These are phyloP conservation scores for Samsoniella hepiali DNA, from an alignment of 2,329 filamentous ascomycete genomes.

Conservation along the genomic window DNA sequence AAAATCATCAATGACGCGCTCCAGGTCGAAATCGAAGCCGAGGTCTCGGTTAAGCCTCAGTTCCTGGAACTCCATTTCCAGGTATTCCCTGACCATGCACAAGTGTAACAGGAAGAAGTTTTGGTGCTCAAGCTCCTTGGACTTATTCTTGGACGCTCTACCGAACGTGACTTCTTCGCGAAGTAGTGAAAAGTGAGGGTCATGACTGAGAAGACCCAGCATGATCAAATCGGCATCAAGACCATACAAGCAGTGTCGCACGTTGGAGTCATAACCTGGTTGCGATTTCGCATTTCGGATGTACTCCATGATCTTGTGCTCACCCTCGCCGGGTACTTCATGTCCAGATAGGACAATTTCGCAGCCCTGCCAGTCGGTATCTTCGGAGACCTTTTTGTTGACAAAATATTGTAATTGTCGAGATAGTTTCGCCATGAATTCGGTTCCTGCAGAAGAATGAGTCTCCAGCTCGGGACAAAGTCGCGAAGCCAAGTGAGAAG, in stretches of 20 bases:
- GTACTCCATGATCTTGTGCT: constrained; percentile 99
- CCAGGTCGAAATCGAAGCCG: constrained; percentile 83
- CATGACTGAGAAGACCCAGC: constrained; percentile 93
- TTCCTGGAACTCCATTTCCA: constrained; percentile 96
- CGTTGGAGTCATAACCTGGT: constrained; percentile 84
- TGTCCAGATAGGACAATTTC: constrained; percentile 96
- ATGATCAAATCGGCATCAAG: constrained; percentile 98
- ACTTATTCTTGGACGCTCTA: constrained; percentile 79
- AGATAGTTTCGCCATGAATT: constrained; percentile 96
- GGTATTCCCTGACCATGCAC: constrained; percentile 94
- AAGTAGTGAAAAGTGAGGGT: constrained; percentile 95
- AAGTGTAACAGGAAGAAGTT: constrained; percentile 98
- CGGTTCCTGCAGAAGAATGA: constrained; percentile 54
- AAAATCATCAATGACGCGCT: constrained; percentile 97
- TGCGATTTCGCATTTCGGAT: constrained; percentile 97
- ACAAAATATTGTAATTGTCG: constrained; percentile 96
- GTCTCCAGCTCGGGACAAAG: neutral
- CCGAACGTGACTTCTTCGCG: constrained; percentile 98
- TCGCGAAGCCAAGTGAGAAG: neutral
- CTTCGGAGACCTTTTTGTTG: constrained; percentile 97
- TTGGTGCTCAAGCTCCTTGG: constrained; percentile 95
- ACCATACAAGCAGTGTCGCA: constrained; percentile 95
- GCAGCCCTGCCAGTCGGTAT: constrained; percentile 94
- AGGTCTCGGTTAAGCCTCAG: constrained; percentile 70
- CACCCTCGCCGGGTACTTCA: constrained; percentile 95